Evolutionary conservation across 768 basidiomycete genomes (phyloP).

Genomic region (Lentinula guzmanii): DNA sequence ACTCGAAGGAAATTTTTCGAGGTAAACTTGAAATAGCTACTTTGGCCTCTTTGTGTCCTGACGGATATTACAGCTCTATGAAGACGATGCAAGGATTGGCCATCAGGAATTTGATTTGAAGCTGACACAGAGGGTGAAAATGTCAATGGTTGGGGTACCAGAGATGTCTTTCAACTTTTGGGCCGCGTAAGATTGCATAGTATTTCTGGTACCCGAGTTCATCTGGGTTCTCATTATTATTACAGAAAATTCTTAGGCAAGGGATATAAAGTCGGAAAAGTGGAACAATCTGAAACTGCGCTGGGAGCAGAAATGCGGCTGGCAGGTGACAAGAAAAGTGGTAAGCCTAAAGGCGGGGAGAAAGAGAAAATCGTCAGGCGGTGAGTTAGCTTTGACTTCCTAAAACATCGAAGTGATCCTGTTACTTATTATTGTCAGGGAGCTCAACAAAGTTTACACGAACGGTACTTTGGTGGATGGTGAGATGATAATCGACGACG

Average conservation of each 20-base stretch:
- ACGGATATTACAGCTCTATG: slow-evolving; percentile 59
- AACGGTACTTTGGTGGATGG: slow-evolving; percentile 94
- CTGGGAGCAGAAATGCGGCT: slow-evolving; percentile 95
- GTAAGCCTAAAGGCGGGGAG: slow-evolving; percentile 50
- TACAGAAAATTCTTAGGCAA: slow-evolving; percentile 77
- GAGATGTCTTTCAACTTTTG: slow-evolving; percentile 91
- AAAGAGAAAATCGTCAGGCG: slow-evolving; percentile 88
- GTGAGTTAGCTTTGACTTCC: slow-evolving; percentile 25
- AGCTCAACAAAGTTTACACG: slow-evolving; percentile 93
- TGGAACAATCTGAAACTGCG: slow-evolving; percentile 96
- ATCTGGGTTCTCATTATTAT: not conserved
- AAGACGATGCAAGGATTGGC: slow-evolving; percentile 90
- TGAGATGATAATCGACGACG: slow-evolving; percentile 83
- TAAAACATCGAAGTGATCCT: not conserved
- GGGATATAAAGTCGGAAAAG: slow-evolving; percentile 93
- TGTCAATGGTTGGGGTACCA: slow-evolving; percentile 99
- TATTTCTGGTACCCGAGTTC: not conserved
- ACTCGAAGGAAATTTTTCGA: slow-evolving; percentile 69
- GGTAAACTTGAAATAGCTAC: slow-evolving; percentile 26
- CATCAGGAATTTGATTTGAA: slow-evolving; percentile 96
- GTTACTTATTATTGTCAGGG: slow-evolving; percentile 34
- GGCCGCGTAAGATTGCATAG: slow-evolving; percentile 62
- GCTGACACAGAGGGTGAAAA: slow-evolving; percentile 87
- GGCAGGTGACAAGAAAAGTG: slow-evolving; percentile 62
- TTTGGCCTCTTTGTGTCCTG: not conserved